These are phyloP conservation scores for Metschnikowia lachancei DNA, from an alignment of 805 yeast species.

Conservation along the genomic window DNA sequence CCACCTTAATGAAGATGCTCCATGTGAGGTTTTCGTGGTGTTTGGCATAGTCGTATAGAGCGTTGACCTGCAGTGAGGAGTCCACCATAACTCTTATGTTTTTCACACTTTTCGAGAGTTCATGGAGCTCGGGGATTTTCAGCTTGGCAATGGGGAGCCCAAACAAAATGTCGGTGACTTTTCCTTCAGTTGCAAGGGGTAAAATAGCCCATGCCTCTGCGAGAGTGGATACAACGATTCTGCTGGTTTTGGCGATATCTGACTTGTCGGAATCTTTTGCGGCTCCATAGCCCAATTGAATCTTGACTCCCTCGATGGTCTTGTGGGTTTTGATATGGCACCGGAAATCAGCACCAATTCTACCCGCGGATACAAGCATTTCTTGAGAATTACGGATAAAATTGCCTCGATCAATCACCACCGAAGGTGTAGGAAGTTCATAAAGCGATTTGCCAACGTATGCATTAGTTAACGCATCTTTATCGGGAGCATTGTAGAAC, in stretches of 20 bases:
- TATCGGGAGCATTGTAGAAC: slow-evolving; percentile 23
- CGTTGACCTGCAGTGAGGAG: slow-evolving; percentile 52
- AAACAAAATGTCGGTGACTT: slow-evolving; percentile 32
- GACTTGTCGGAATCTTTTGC: slow-evolving; percentile 20
- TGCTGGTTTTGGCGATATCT: slow-evolving; percentile 35
- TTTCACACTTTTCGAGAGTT: slow-evolving; percentile 40
- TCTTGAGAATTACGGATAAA: slow-evolving; percentile 45
- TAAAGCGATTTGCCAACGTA: slow-evolving; percentile 43
- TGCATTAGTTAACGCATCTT: slow-evolving; percentile 18
- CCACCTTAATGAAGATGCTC: slow-evolving; percentile 66
- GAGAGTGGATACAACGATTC: slow-evolving; percentile 66
- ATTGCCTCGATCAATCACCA: slow-evolving; percentile 43
- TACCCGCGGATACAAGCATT: slow-evolving; percentile 48
- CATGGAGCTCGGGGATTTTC: slow-evolving; percentile 47
- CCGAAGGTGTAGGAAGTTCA: slow-evolving; percentile 60
- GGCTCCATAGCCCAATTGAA: slow-evolving; percentile 45
- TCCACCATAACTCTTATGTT: slow-evolving; percentile 60
- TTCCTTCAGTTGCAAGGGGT: slow-evolving; percentile 39
- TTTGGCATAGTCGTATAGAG: slow-evolving; percentile 39
- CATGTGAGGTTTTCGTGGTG: slow-evolving; percentile 39
- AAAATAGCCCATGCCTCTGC: slow-evolving; percentile 59
- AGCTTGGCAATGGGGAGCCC: slow-evolving; percentile 48
- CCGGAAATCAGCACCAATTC: slow-evolving; percentile 48
- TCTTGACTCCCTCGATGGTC: slow-evolving; percentile 53
- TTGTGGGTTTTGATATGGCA: slow-evolving; percentile 80